Conservation (phyloP, 306 rosid species). For the Gastrolobium villosum region DNA sequence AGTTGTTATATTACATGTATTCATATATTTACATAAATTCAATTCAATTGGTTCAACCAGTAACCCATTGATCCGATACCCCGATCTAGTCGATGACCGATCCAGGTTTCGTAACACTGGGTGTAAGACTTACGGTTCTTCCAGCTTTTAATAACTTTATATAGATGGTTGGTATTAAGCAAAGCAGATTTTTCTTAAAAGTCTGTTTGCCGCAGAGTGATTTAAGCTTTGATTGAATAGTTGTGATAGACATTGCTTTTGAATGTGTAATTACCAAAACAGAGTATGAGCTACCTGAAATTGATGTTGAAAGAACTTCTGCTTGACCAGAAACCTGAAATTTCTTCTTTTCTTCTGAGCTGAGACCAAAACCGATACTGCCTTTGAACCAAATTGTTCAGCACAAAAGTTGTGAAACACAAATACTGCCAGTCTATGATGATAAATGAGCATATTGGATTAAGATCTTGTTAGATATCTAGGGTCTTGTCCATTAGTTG, state of each 20-base stretch:
- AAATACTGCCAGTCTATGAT: not conserved
- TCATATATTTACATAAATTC: no score
- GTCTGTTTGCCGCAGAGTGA: not conserved
- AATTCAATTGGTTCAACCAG: no score
- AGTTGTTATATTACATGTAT: no score
- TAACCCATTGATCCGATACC: no score
- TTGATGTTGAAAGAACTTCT: not conserved
- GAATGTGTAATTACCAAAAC: not conserved
- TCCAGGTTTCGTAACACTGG: no score
- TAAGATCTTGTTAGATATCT: constrained; percentile 4
- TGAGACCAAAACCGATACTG: not conserved
- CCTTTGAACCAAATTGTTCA: not conserved
- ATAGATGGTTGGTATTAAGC: not conserved
- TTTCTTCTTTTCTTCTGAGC: not conserved
- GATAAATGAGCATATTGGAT: not conserved
- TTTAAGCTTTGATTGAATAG: not conserved
- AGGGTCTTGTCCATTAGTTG: not conserved
- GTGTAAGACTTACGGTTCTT: no score
- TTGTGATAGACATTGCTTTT: not conserved
- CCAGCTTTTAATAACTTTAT: not conserved
- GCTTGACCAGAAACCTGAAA: not conserved
- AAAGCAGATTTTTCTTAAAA: not conserved
- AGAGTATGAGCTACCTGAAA: not conserved
- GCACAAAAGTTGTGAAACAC: not conserved
- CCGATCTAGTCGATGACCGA: no score